Base-by-base conservation (phyloP, 495 filamentous ascomycete species). In the Penicillium flavigenum region DNA sequence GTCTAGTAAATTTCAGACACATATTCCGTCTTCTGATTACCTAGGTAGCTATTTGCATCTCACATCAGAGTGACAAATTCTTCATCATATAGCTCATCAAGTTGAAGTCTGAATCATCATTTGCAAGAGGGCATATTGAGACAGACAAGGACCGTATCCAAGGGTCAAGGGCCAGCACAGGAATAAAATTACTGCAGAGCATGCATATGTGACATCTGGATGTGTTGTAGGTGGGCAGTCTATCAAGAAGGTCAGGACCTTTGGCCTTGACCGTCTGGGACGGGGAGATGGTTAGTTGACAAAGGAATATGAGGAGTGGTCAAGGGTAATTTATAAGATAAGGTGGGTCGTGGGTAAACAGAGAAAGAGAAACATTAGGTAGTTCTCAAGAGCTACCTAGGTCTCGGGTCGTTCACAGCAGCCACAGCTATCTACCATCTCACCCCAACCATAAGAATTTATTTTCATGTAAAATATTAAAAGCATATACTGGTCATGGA, bases 1-100 rank as follows among this genome's bases (percentile, higher is more conserved):
- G 5, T 8, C 10, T 3, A 26, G 22, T 46, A 17, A n/a, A 8
- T 17, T 8, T 7, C 6, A 14, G 9, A 20, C 24, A 26, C 11
- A 8, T 29, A 4, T 7, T 14, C 6, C 3, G 7, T n/a, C n/a
- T 29, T n/a, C n/a, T 29, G 14, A 4, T 46, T 29, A 24, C 24
- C 24, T 5, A 24, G 24, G 24, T 24, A 2, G 16, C 12, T 22
- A 27, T 17, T 26, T 7, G 6, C 24, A 29, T 47, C 26, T 47
- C 45, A 16, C 45, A 47, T 19, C 45, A 47, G 45, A 47, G 26
- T 47, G 45, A 31, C 45, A 47, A 47, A 12, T 47, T 29, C n/a
- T 17, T n/a, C 26, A 16, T 17, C 45, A 19, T 29, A 26, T 47
- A n/a, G 16, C 22, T 29, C 8, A 26, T 5, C 24, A 26, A 26